Base-by-base conservation (phyloP, 768 basidiomycete genomes). In the Mycena rebaudengoi region DNA sequence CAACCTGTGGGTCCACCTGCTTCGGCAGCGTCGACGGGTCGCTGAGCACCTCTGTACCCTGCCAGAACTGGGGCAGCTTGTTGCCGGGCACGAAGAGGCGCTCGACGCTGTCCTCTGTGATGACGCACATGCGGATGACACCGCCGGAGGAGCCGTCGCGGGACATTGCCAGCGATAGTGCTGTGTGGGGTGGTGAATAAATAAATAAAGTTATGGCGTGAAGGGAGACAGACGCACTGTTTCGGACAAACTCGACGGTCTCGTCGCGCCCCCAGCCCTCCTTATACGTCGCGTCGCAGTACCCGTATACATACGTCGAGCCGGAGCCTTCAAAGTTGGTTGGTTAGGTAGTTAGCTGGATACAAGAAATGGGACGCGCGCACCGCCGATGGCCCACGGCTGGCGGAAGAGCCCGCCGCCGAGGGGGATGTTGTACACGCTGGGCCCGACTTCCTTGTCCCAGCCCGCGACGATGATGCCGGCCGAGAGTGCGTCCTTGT, bases 401-500 rank as follows among this genome's bases (percentile, higher is more conserved):
- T 97, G 96, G 63, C 93, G 88, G 87, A 99, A 99, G 45, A 97
- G 80, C 26, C 98, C 98, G 54, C 98, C 98, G 23, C 98, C 98
- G 14, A 99, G 84, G 16, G 98, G 97, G 64, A 99, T 94, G 75
- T 96, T 98, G 80, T 96, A 99, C 25, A 99, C 96, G 63, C 91
- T 92, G 1, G 96, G 93, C 18, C 98, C 97, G 35, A 77, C 80
- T 67, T 95, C 90, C 71, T 89, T 90, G 78, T 99, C 98, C 96
- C 97, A 99, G 0, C 98, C 98, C 12, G 92, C 98, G 21, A 98
- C 95, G 71, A 99, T 99, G 76, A 99, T 98, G 21, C 97, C 96
- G 2, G 98, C 98, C 32, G 85, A 88, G 40, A 99, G 77, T 2
- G 71, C 76, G 73, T 96, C 96, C 81, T 99, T 99, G 84, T 98